phyloP scores from a whole-genome alignment of 345 rosid genomes.

The Bruguiera parviflora region DNA sequence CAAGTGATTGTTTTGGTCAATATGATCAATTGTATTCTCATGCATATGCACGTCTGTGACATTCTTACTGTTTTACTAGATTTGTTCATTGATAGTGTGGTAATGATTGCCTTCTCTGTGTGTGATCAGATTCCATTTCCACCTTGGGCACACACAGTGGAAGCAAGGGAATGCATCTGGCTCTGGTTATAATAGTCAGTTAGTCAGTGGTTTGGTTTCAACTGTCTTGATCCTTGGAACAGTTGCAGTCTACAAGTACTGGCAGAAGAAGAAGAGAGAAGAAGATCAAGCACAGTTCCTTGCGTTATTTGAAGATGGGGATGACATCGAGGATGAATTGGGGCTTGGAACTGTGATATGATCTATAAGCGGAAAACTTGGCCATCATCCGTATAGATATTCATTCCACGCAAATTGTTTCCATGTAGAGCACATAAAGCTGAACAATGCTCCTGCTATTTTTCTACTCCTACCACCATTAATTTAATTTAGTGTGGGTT shows the following conservation, averaged over 20 bases:
- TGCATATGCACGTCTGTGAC: no score
- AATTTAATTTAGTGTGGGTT: no score
- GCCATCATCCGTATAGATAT: constrained; percentile 31
- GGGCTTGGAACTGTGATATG: constrained; percentile 43
- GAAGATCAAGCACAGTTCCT: constrained; percentile 87
- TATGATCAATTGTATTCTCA: no score
- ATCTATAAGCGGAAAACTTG: constrained; percentile 7
- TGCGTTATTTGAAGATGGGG: constrained; percentile 86
- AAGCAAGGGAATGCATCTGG: constrained; percentile 37
- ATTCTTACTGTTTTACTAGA: no score
- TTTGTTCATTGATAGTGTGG: no score
- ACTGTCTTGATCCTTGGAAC: constrained; percentile 37
- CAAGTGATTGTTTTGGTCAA: no score
- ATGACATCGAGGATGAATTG: constrained; percentile 78
- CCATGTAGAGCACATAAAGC: not conserved
- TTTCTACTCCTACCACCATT: no score
- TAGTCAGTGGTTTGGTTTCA: constrained; percentile 38
- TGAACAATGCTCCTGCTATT: no score
- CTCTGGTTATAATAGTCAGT: constrained; percentile 41
- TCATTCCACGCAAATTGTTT: constrained; percentile 22
- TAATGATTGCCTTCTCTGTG: not conserved
- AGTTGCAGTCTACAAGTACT: constrained; percentile 45
- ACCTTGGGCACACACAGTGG: constrained; percentile 21
- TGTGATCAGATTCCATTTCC: constrained; percentile 33
- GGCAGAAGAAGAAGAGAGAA: constrained; percentile 71